Conservation (phyloP, 2,329 filamentous ascomycete genomes). For the Fusarium piperis region DNA sequence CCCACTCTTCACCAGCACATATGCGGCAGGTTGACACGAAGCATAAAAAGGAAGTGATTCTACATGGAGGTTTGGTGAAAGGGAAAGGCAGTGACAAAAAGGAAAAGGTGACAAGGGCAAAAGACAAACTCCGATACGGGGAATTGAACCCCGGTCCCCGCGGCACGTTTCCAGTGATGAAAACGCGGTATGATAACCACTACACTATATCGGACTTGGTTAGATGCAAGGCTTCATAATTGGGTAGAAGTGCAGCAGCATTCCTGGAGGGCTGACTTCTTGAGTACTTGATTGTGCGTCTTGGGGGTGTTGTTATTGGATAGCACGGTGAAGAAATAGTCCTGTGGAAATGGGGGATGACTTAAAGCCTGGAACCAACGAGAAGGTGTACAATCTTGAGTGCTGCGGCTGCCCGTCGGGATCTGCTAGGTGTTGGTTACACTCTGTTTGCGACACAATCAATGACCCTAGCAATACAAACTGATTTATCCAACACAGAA, state of each 20-base stretch:
- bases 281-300: neutral
- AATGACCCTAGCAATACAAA: neutral
- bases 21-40: neutral
- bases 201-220: constrained; percentile 35
- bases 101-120: neutral
- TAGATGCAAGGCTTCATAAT: neutral
- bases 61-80: neutral
- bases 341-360: neutral
- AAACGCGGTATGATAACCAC: constrained; percentile 39
- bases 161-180: constrained; percentile 18
- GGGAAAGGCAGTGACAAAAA: neutral
- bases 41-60: neutral
- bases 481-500: neutral
- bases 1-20: neutral
- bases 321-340: neutral
- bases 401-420: neutral
- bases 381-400: neutral
- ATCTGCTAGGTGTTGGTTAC: neutral
- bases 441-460: neutral
- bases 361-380: neutral
- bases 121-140: constrained; percentile 25
- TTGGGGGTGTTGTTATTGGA: neutral
- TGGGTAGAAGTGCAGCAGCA: neutral
- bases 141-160: constrained; percentile 37
- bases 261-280: neutral